Percentiles rank a stretch among this genome's conserved stretches.
phyloP scores from a whole-genome alignment of 345 rosid species.

The Lumnitzera racemosa region DNA sequence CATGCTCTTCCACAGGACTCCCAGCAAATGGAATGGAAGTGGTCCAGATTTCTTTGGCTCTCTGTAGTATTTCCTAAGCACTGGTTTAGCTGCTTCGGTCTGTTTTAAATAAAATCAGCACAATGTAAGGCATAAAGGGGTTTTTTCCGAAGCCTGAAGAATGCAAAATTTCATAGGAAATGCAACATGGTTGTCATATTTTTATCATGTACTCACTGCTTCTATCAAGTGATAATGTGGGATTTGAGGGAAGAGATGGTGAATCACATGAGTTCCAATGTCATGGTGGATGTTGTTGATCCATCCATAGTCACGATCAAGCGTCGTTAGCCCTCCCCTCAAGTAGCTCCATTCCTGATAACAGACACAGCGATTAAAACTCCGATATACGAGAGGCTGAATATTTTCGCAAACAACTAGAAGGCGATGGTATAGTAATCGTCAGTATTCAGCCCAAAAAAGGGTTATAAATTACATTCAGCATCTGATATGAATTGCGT shows the following conservation, averaged over 20 bases:
- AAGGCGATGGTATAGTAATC: too few relatives aligned
- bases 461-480: too few relatives aligned
- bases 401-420: too few relatives aligned
- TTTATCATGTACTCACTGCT: constrained; percentile 44
- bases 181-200: too few relatives aligned
- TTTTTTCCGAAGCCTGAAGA: background rate
- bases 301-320: constrained; percentile 82
- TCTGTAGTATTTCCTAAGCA: constrained; percentile 69
- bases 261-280: constrained; percentile 91
- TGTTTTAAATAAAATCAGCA: constrained; percentile 6
- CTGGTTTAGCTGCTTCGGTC: constrained; percentile 88
- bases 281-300: constrained; percentile 92
- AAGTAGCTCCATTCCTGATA: constrained; percentile 85
- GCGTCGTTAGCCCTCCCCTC: constrained; percentile 88
- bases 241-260: constrained; percentile 94
- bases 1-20: constrained; percentile 43
- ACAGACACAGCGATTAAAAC: background rate
- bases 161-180: too few relatives aligned
- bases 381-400: background rate
- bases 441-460: too few relatives aligned
- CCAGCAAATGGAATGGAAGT: constrained; percentile 56
- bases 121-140: background rate
- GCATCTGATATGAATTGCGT: too few relatives aligned
- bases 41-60: constrained; percentile 73
- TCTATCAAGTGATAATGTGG: constrained; percentile 88